Evolutionary conservation across 2,329 filamentous ascomycete species (phyloP), one percentile per base, ranked within the genome.

Genomic region (Cordyceps javanica): DNA sequence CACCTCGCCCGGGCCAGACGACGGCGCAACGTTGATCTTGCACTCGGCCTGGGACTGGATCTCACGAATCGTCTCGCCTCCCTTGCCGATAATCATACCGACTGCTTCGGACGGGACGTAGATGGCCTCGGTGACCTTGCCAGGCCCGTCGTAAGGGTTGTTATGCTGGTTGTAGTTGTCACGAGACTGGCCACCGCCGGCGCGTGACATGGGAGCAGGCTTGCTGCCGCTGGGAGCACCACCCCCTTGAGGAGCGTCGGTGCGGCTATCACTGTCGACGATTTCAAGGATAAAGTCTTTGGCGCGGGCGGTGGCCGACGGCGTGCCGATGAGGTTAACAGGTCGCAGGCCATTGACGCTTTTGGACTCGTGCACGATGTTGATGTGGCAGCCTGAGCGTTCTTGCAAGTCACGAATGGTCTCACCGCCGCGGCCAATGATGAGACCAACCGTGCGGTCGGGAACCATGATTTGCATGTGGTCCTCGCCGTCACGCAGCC

Each of bases 51-150:
- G 82, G 67, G 86, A 88, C 72, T 96, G 91, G 87, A 96, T 95
- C 64, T 96, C 90, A 63, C 92, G 91, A 69, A 96, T 96, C 0
- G 91, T 95, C 75, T 96, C 91, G 62, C 91, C 91, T 58, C 90
- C 89, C 77, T 96, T 96, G 62, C 92, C 91, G 60, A 96, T 96
- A 63, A 96, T 96, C 91, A 96, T 96, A 60, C 91, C 91, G 56
- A 96, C 91, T 6, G 91, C 89, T 69, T 96, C 91, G 23, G 91
- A 93, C 13, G 91, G 91, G 10, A 96, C 91, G 64, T 85, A 86
- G 61, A 96, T 90, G 41, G 85, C 86, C 67, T 96, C 90, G 66
- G 87, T 91, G 66, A 89, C 81, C 75, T 92, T 93, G 64, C 89
- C 87, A 25, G 70, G 69, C 3, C 72, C 75, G 21, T 75, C 75